These are phyloP conservation scores for Monosporascus sp. DNA, from an alignment of 2,329 filamentous ascomycete species.

Conservation along the genomic window DNA sequence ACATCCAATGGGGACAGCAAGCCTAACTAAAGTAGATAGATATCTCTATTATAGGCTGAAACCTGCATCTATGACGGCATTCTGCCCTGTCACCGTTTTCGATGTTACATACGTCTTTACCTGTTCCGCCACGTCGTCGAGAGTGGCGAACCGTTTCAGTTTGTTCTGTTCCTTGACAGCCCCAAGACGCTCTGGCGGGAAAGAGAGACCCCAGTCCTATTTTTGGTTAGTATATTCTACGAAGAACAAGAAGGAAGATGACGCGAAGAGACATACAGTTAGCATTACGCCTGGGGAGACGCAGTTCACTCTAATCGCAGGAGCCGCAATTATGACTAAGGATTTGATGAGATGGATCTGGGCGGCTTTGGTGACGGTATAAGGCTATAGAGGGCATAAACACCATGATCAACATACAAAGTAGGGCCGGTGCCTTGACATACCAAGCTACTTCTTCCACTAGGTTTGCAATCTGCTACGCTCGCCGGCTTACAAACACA, in stretches of 20 bases:
- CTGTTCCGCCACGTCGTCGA: slow-evolving; percentile 52
- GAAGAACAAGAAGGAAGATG: neutral
- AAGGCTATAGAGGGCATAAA: slow-evolving; percentile 44
- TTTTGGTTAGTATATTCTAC: slow-evolving; percentile 12
- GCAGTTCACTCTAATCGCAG: slow-evolving; percentile 53
- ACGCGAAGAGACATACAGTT: slow-evolving; percentile 31
- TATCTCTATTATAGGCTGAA: slow-evolving; percentile 13
- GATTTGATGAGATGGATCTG: slow-evolving; percentile 54
- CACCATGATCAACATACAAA: neutral
- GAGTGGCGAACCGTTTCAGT: slow-evolving; percentile 54
- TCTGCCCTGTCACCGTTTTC: slow-evolving; percentile 46
- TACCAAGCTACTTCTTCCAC: slow-evolving; percentile 57
- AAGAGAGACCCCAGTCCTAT: slow-evolving; percentile 59
- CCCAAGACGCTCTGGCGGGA: slow-evolving; percentile 51
- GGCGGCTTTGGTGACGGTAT: slow-evolving; percentile 73
- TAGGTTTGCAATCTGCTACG: slow-evolving; percentile 58
- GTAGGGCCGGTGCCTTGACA: slow-evolving; percentile 6
- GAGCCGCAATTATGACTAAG: slow-evolving; percentile 47
- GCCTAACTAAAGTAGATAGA: too few species aligned
- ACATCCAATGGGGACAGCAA: too few species aligned
- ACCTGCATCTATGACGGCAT: slow-evolving; percentile 45
- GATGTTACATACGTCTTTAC: slow-evolving; percentile 44
- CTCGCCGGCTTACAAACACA: slow-evolving; percentile 58
- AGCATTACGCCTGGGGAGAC: slow-evolving; percentile 50
- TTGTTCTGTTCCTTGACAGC: slow-evolving; percentile 48